Evolutionary conservation across 2,329 filamentous ascomycete species (phyloP), one percentile per base, ranked within the genome.

Genomic region (Colletotrichum higginsianum): DNA sequence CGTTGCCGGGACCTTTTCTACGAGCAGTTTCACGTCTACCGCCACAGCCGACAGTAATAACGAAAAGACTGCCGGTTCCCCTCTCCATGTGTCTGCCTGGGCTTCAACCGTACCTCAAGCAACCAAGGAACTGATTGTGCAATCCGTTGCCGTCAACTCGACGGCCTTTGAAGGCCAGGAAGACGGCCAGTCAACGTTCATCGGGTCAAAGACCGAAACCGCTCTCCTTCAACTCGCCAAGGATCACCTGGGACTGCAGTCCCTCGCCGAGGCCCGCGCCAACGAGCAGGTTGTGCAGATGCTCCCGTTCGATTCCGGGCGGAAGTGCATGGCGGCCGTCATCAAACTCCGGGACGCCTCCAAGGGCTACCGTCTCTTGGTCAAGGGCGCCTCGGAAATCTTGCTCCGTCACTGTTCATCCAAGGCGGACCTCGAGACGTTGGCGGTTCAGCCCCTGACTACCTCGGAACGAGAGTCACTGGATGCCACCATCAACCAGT

Each of bases 161-260:
- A 92, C 91, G 0, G 90, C 91, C 1, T 93, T 93, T 74, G 90
- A 93, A 77, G 86, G 87, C 7, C 89, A 91, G 57, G 86, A 89
- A 56, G 86, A 91, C 46, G 90, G 90, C 35, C 83, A 85, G 70
- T 75, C 80, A 21, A 83, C 86, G 0, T 94, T 93, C 75, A 87
- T 94, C 73, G 93, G 93, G 44, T 94, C 92, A 5, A 94, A 94
- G 81, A 95, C 93, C 0, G 93, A 95, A 78, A 94, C 92, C 2
- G 92, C 93, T 35, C 84, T 95, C 15, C 85, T 95, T 16, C 84
- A 86, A 40, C 93, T 94, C 77, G 90, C 91, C n/a, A 86, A 87
- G 58, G 89, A 92, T 58, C 84, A 89, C 77, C 84, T 94, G 15
- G 91, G 86, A 49, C 90, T 94, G 85, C 88, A 87, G 9, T 84